Evolutionary conservation across 2,329 filamentous ascomycete genomes (phyloP).

Genomic region (Monilinia fructicola): DNA sequence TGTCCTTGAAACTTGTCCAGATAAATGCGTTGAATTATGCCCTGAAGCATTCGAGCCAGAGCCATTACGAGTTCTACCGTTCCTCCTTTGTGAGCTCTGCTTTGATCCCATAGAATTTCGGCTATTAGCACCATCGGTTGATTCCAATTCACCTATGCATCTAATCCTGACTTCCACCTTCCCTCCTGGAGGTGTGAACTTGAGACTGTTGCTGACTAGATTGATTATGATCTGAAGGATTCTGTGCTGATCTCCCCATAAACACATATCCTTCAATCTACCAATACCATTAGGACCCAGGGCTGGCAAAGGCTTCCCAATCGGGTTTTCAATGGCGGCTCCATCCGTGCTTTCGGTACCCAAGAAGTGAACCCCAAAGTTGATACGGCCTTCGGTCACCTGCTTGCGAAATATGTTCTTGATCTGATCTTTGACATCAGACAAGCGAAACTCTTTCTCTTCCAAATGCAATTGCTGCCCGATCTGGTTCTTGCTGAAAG

Average conservation of each 20-base stretch:
- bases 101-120: slow-evolving; percentile 35
- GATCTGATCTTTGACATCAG: slow-evolving; percentile 81
- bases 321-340: slow-evolving; percentile 23
- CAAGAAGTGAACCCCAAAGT: slow-evolving; percentile 71
- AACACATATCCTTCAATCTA: slow-evolving; percentile 73
- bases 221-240: slow-evolving; percentile 94
- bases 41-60: slow-evolving; percentile 46
- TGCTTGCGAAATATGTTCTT: slow-evolving; percentile 82
- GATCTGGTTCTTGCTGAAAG: slow-evolving; percentile 93
- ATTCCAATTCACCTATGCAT: slow-evolving; percentile 60
- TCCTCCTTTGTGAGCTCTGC: slow-evolving; percentile 34
- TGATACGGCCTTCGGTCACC: slow-evolving; percentile 74
- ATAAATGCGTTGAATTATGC: slow-evolving; percentile 8
- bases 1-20: slow-evolving; percentile 46
- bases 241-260: slow-evolving; percentile 90
- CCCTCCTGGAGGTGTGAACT: slow-evolving; percentile 80
- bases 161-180: slow-evolving; percentile 74
- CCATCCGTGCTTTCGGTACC: slow-evolving; percentile 46
- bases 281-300: slow-evolving; percentile 66
- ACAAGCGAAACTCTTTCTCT: slow-evolving; percentile 79
- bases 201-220: slow-evolving; percentile 85
- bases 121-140: slow-evolving; percentile 29
- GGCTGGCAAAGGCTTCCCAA: slow-evolving; percentile 49
- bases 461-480: slow-evolving; percentile 80
- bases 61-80: slow-evolving; percentile 30